Evolutionary conservation across 2,329 filamentous ascomycete species (phyloP), one percentile per base, ranked within the genome.

Genomic region (Periconia sp.): DNA sequence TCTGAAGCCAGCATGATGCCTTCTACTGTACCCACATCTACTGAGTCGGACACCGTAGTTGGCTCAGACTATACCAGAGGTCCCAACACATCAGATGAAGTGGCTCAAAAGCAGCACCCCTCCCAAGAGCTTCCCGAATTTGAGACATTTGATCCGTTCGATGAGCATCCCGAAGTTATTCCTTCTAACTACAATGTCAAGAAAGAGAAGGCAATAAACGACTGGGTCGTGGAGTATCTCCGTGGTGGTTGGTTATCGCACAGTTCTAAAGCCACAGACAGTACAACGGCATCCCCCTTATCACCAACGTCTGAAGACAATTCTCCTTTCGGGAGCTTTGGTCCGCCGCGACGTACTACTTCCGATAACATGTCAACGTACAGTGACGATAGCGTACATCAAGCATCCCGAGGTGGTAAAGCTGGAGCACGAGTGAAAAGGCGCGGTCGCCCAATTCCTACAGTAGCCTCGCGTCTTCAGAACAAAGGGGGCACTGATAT

Each of bases 141-240:
- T 36, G 33, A 22, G 12, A 24, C 23, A 7, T 22, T 35, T 11
- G 11, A 40, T 32, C 10, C 23, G 28, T 18, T 35, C 6, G 30
- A 40, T 33, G 37, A 33, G 13, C 7, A 11, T 12, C 8, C 11
- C 11, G 32, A 26, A 30, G 15, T 12, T 21, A 12, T 12, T 21
- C 31, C 8, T 6, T 19, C 13, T 12, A 10, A 11, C 8, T 34
- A 21, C 17, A 17, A 6, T 12, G 9, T 21, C 10, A 34, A 15
- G 8, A 40, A 31, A 26, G 17, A 11, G 2, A 48, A 37, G 25
- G 17, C 40, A 4, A 38, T 37, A 13, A 30, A 36, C 21, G 37
- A 40, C 25, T 48, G 46, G 46, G 41, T 44, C 17, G 26, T 48
- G 19, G 46, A 48, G 29, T 48, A 48, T 37, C 46, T 48, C 15